These are phyloP conservation scores for Rhododendron ovatum DNA, from an alignment of 148 eudicot genomes.

Conservation along the genomic window DNA sequence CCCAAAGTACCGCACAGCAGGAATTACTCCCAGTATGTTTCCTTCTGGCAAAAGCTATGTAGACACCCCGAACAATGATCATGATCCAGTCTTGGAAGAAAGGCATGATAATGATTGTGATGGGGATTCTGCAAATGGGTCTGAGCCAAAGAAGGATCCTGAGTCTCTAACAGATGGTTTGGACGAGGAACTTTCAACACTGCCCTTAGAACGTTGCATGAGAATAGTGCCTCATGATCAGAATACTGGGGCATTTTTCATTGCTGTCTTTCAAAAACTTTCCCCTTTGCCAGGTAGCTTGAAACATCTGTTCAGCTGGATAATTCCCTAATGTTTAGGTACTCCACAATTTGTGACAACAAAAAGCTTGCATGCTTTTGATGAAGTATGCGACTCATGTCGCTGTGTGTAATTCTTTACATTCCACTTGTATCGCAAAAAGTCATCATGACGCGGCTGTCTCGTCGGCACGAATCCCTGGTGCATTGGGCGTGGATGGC, in stretches of 20 bases:
- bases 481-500: not conserved
- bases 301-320: not conserved
- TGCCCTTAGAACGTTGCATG: conserved; percentile 93
- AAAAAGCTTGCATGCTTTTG: conserved; percentile 2
- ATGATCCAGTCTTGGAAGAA: conserved; percentile 20
- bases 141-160: conserved; percentile 17
- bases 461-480: not conserved
- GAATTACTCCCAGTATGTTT: conserved; percentile 68
- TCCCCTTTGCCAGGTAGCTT: conserved; percentile 72
- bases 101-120: conserved; percentile 22
- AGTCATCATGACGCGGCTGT: not conserved
- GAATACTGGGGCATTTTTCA: conserved; percentile 91
- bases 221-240: conserved; percentile 99
- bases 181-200: conserved; percentile 57
- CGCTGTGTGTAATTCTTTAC: not conserved
- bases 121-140: conserved; percentile 19
- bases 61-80: conserved; percentile 27
- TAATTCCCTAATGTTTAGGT: not conserved
- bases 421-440: not conserved
- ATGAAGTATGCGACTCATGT: not conserved
- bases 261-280: conserved; percentile 77
- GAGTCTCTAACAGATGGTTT: conserved; percentile 24
- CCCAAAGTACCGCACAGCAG: conserved; percentile 50
- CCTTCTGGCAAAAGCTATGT: conserved; percentile 62
- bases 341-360: not conserved